Evolutionary conservation across 73 alveolate species (phyloP), one percentile per base, ranked within the genome.

Genomic region (Blepharisma stoltei): DNA sequence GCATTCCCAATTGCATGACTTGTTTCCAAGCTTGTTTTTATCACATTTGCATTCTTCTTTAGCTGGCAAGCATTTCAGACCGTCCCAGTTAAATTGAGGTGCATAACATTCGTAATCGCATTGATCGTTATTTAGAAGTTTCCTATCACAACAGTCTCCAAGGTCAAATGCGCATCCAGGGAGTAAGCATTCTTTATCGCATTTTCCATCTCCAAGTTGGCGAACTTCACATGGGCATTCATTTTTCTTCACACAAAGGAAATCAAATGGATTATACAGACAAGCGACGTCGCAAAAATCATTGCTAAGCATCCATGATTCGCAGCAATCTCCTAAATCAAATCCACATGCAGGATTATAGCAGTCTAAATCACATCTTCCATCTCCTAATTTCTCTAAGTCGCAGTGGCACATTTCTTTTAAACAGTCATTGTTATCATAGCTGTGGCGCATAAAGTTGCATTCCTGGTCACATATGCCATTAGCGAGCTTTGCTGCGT

Each of bases 91-190:
- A 3, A 32, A 32, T 3, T 32, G 41, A 52, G 67, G 18, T n/a
- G 18, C 23, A 52, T 52, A n/a, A 52, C 67, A 52, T 52, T n/a
- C 23, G 23, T 52, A 52, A 52, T 52, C 67, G 67, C 67, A 52
- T n/a, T n/a, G 23, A 52, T 20, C 67, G 23, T 52, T 20, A 52
- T 52, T 52, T 14, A 14, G 23, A 0, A 52, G 23, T 2, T n/a
- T 52, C 23, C 32, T n/a, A 1, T 20, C 18, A 52, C 18, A 52
- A 4, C 67, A 52, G 23, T 52, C 67, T n/a, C 23, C 23, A 52
- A n/a, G 18, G 23, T 52, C 67, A 52, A 52, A 52, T 14, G 18
- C 23, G 4, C 67, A 52, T n/a, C 23, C 18, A 1, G 18, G 23
- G 18, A 20, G 18, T 2, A n/a, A n/a, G 23, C 67, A 52, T 20